Evolutionary conservation across 2,329 filamentous ascomycete genomes (phyloP), one percentile per base, ranked within the genome.

Genomic region (Aureobasidium sp.): DNA sequence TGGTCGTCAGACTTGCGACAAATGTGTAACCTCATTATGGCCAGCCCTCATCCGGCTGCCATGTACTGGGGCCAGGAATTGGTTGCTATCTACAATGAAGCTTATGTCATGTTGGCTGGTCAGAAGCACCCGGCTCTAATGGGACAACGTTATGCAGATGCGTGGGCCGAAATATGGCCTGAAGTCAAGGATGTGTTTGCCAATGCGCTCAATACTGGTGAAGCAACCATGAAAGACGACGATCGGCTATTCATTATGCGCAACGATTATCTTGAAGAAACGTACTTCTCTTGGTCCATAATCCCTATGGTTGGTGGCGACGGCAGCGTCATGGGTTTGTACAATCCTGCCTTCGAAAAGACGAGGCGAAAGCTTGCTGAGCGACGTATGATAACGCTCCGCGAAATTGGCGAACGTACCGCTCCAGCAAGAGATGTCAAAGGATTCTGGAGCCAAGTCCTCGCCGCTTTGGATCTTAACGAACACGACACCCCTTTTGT

Each of bases 1-100:
- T 95, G 90, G 89, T 77, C 82, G 1, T 76, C 83, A 34, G 88
- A 92, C 67, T 75, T 94, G 53, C 82, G 90, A 60, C 84, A 85
- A 65, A 90, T 92, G 86, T 87, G 88, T 55, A 93, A 92, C 71
- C 75, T 93, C 47, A 85, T 95, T 67, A 92, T 94, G 88, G 87
- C 84, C 15, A 88, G 84, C 63, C 88, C 88, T 12, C 85, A 91
- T 69, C 74, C 74, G 3, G 74, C 69, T 26, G 87, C 87, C 8
- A 84, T 92, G 80, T 93, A 92, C 71, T 93, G 90, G 89, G 89
- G 89, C 0, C 78, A 81, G 2, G 85, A 92, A 13, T 78, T 84
- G 43, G 82, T 86, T 20, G 82, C 83, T 9, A 87, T 90, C 39
- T 90, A 90, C 72, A 90, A 90, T 67, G 87, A 89, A 70, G 84